Evolutionary conservation across 108 stramenopile species (phyloP).

Genomic region (Aurantiochytrium sp.): DNA sequence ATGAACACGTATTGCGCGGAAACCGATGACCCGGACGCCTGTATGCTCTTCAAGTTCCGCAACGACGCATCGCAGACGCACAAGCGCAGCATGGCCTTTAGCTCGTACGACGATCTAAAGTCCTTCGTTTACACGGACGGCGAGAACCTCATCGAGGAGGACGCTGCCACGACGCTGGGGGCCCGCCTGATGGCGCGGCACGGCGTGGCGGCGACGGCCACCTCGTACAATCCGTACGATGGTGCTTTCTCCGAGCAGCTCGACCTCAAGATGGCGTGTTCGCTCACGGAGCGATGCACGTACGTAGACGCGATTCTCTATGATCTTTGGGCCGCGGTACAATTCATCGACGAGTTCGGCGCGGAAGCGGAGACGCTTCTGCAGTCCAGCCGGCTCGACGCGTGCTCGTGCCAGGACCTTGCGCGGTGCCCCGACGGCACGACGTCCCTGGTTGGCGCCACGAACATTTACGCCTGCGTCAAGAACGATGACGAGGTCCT

Average conservation of each 20-base stretch:
- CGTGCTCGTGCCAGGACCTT: constrained; percentile 69
- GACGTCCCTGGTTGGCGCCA: constrained; percentile 37
- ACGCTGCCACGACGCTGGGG: not conserved
- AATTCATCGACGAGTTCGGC: constrained; percentile 70
- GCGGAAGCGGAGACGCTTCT: constrained; percentile 47
- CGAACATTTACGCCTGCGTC: constrained; percentile 56
- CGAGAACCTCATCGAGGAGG: not conserved
- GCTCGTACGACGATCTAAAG: constrained; percentile 6
- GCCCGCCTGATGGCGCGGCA: not conserved
- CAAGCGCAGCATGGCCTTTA: not conserved
- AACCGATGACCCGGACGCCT: not conserved
- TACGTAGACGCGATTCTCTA: constrained; percentile 65
- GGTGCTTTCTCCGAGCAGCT: not conserved
- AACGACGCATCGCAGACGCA: not conserved
- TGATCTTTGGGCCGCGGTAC: constrained; percentile 59
- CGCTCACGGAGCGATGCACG: constrained; percentile 44
- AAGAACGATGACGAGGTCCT: constrained; percentile 43
- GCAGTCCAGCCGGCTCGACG: constrained; percentile 52
- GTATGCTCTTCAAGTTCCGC: constrained; percentile 29
- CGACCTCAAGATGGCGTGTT: not conserved
- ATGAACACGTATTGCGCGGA: not conserved
- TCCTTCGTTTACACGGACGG: not conserved
- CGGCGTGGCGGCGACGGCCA: not conserved
- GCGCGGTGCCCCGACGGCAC: constrained; percentile 77
- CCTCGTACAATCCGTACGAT: not conserved